Percentiles rank a stretch among this genome's conserved stretches.
Conservation (phyloP, 768 basidiomycete genomes). For the Panellus pusillus region DNA sequence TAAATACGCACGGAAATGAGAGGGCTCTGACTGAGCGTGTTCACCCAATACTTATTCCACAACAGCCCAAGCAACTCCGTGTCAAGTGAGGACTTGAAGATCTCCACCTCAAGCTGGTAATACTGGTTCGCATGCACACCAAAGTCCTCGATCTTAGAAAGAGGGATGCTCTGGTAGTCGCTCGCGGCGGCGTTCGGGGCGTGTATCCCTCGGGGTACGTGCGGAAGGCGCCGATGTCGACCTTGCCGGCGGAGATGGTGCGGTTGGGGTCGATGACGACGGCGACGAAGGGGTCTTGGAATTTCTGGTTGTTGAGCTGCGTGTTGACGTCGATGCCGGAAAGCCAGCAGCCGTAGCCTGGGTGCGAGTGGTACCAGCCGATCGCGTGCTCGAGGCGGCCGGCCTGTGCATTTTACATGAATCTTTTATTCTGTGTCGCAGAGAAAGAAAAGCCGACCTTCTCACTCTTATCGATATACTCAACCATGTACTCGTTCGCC, state of each 20-base stretch:
- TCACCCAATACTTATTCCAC: constrained; percentile 99
- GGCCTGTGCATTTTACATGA: constrained; percentile 51
- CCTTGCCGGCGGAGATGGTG: constrained; percentile 96
- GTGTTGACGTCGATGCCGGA: constrained; percentile 99
- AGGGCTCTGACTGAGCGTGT: constrained; percentile 91
- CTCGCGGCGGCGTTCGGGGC: constrained; percentile 70
- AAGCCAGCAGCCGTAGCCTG: constrained; percentile 98
- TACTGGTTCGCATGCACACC: constrained; percentile 98
- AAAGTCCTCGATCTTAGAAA: constrained; percentile 98
- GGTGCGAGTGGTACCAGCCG: constrained; percentile 99
- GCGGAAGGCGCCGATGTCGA: constrained; percentile 98
- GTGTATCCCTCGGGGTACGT: constrained; percentile 96
- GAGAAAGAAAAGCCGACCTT: constrained; percentile 48
- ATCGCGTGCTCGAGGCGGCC: constrained; percentile 84
- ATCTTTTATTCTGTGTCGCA: background rate
- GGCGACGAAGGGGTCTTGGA: constrained; percentile 94
- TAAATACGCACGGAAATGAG: constrained; percentile 73
- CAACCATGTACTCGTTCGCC: constrained; percentile 98
- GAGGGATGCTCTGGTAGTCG: constrained; percentile 95
- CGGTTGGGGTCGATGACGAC: constrained; percentile 99
- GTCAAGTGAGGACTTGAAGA: constrained; percentile 92
- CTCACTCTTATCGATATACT: constrained; percentile 80
- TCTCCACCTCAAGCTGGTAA: constrained; percentile 90
- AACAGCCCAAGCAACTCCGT: constrained; percentile 83
- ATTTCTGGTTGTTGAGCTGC: constrained; percentile 92